Conservation (phyloP, 257 asterid genomes). For the Nicotiana undulata region DNA sequence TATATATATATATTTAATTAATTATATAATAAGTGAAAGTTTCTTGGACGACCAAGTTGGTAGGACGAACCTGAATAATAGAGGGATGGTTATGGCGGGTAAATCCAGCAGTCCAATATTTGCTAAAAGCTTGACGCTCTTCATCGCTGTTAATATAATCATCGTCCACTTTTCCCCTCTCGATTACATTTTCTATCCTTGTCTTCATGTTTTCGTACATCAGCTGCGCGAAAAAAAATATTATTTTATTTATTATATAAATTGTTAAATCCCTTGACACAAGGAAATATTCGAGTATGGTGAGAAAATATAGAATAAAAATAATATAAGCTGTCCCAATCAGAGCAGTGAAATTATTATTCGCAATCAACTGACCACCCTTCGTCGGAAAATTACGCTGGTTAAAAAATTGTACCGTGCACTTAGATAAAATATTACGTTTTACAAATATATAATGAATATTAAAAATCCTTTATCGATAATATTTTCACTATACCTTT, state of each 20-base stretch:
- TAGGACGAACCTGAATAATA: conserved; percentile 34
- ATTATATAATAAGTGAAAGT: too few species aligned
- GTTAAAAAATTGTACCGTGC: too few species aligned
- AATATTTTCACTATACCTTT: too few species aligned
- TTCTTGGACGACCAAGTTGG: too few species aligned
- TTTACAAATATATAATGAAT: too few species aligned
- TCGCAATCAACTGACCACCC: too few species aligned
- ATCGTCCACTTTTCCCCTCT: conserved; percentile 30
- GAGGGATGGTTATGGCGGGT: conserved; percentile 48
- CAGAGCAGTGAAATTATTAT: neutral
- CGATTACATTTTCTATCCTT: conserved; percentile 37
- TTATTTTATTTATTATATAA: too few species aligned
- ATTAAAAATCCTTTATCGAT: too few species aligned
- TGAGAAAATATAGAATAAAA: neutral
- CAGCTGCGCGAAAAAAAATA: conserved; percentile 21
- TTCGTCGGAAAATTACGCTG: too few species aligned
- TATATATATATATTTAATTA: too few species aligned
- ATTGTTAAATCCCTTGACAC: neutral
- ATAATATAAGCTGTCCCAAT: neutral
- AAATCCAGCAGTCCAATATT: conserved; percentile 35
- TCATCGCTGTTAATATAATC: conserved; percentile 26
- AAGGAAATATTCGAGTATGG: too few species aligned
- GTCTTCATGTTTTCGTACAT: conserved; percentile 53
- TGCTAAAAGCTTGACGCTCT: conserved; percentile 19
- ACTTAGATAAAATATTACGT: too few species aligned